Conservation (phyloP, 2,329 filamentous ascomycete species). For the Microsporum canis region DNA sequence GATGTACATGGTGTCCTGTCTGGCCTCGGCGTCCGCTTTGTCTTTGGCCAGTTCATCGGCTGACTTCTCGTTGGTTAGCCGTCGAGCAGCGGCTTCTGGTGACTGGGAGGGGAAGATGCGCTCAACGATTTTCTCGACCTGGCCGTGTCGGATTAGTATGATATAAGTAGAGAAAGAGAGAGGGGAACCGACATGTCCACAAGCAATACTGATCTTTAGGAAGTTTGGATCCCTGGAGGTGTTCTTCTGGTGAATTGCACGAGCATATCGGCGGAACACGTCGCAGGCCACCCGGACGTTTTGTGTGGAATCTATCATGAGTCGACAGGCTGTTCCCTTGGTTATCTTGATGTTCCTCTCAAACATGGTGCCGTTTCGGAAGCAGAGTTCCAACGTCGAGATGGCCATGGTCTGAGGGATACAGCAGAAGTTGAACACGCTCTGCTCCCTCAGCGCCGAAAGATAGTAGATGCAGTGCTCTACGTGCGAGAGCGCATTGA, state of each 20-base stretch:
- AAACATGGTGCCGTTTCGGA: conserved; percentile 81
- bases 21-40: conserved; percentile 39
- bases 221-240: conserved; percentile 87
- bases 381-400: conserved; percentile 80
- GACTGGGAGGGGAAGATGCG: conserved; percentile 79
- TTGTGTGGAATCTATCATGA: conserved; percentile 90
- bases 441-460: conserved; percentile 86
- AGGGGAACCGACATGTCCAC: conserved; percentile 56
- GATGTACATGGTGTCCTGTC: conserved; percentile 34
- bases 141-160: conserved; percentile 11
- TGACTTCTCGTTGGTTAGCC: conserved; percentile 44
- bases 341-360: conserved; percentile 89
- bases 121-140: conserved; percentile 95
- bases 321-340: conserved; percentile 79
- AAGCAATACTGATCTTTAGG: conserved; percentile 79
- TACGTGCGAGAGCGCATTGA: conserved; percentile 73
- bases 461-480: conserved; percentile 98
- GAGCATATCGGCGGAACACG: conserved; percentile 65
- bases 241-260: conserved; percentile 85
- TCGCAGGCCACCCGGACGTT: conserved; percentile 73
- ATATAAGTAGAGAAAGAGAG: background rate
- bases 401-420: conserved; percentile 98
- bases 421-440: conserved; percentile 96
- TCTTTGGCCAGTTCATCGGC: conserved; percentile 40
- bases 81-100: conserved; percentile 44